Evolutionary conservation across 805 yeast genomes (phyloP).

Genomic region (Suhomyces prunicola): DNA sequence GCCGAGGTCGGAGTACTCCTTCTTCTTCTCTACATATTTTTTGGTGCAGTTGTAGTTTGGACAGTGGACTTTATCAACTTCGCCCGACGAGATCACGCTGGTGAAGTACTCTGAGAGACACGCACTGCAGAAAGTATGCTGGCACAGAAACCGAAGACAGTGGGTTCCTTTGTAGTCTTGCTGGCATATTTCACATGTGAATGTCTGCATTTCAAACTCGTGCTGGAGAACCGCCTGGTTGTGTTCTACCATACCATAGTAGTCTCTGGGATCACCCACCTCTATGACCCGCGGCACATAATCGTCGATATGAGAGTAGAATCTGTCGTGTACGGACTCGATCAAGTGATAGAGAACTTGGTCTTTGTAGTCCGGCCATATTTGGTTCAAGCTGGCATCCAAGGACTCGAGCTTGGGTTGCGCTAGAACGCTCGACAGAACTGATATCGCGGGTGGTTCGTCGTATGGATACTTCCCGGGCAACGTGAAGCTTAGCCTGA

Average conservation of each 20-base stretch:
- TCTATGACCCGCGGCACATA: conserved; percentile 1
- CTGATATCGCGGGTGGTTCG: conserved; percentile 19
- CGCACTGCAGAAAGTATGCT: conserved; percentile 62
- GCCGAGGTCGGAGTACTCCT: conserved; percentile 17
- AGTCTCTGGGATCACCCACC: background rate
- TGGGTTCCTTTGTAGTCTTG: conserved; percentile 43
- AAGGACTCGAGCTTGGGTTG: conserved; percentile 12
- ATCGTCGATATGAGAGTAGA: conserved; percentile 14
- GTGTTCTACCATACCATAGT: conserved; percentile 11
- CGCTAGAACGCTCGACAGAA: conserved; percentile 32
- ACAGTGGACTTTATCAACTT: conserved; percentile 52
- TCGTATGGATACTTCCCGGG: conserved; percentile 35
- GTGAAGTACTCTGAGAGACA: conserved; percentile 48
- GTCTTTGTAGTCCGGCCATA: conserved; percentile 37
- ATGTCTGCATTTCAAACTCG: conserved; percentile 36
- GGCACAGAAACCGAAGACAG: conserved; percentile 47
- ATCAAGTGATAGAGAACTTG: conserved; percentile 42
- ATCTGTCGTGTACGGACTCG: conserved; percentile 32
- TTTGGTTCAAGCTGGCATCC: conserved; percentile 12
- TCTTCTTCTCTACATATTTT: conserved; percentile 12
- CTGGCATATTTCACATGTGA: conserved; percentile 57
- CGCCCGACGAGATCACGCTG: conserved; percentile 45
- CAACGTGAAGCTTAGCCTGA: conserved; percentile 25
- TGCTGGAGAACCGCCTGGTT: conserved; percentile 16
- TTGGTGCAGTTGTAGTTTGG: conserved; percentile 52